Evolutionary conservation across 2,329 filamentous ascomycete species (phyloP).

Genomic region (Aspergillus tamarii): DNA sequence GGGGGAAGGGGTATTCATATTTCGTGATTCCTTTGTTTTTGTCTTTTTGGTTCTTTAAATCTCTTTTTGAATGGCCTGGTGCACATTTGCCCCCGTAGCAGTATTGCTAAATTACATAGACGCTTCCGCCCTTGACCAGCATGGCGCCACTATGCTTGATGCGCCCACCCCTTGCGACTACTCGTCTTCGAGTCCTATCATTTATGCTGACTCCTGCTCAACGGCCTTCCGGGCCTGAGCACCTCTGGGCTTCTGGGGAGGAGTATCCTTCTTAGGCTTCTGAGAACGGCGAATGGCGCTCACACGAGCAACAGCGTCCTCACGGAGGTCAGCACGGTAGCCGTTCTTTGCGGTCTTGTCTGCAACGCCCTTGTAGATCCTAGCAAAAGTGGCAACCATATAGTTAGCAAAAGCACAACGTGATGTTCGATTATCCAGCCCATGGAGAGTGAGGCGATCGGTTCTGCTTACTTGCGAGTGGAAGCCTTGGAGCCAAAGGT

Average conservation of each 20-base stretch:
- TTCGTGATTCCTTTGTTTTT: slow-evolving; percentile 9
- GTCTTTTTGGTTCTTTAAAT: slow-evolving; percentile 21
- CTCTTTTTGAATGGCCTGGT: slow-evolving; percentile 16
- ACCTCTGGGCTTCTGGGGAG: slow-evolving; percentile 76
- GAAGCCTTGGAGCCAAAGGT: slow-evolving; percentile 73
- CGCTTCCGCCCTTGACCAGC: slow-evolving; percentile 29
- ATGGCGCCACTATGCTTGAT: slow-evolving; percentile 24
- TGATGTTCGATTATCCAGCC: not conserved
- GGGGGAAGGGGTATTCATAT: not conserved
- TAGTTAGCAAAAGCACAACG: slow-evolving; percentile 21
- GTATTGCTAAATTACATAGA: slow-evolving; percentile 37
- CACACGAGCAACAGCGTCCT: slow-evolving; percentile 80
- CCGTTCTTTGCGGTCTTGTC: slow-evolving; percentile 78
- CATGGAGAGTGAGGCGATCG: not conserved
- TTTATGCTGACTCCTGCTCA: slow-evolving; percentile 42
- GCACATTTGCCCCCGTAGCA: slow-evolving; percentile 21
- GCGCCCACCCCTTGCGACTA: slow-evolving; percentile 16
- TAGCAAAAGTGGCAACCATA: slow-evolving; percentile 38
- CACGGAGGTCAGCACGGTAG: slow-evolving; percentile 81
- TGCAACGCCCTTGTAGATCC: slow-evolving; percentile 88
- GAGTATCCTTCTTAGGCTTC: slow-evolving; percentile 74
- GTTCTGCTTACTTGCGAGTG: slow-evolving; percentile 71
- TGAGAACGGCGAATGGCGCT: slow-evolving; percentile 82
- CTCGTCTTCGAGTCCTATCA: slow-evolving; percentile 9
- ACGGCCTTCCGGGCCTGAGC: slow-evolving; percentile 74